Evolutionary conservation across 2,329 filamentous ascomycete genomes (phyloP), one percentile per base, ranked within the genome.

Genomic region (Colletotrichum orchidophilum): DNA sequence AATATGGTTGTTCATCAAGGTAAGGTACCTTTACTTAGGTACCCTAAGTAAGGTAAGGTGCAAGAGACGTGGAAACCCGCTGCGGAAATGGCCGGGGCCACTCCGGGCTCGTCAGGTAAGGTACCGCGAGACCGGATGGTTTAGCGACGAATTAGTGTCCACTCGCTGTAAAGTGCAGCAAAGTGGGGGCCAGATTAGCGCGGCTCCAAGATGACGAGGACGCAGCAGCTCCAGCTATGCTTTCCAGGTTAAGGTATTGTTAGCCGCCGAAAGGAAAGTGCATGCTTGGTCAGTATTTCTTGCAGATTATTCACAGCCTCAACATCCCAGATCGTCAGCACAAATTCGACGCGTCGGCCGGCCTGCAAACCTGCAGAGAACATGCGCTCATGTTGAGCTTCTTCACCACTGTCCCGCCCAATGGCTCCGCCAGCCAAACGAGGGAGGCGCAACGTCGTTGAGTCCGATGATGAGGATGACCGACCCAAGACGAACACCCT

Each of bases 391-490:
- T 71, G 69, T 71, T 69, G 66, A 71, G 24, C n/a, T 39, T 33
- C 29, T 24, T 46, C 35, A 46, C 6, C 39, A 58, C 29, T 29
- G 33, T 61, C 39, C 26, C 2, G 21, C 42, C 75, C 81, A 75
- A 90, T 90, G 88, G 86, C 87, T 76, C 87, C 87, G 80, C 85
- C 87, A 73, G 82, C 87, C 78, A 89, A 89, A 82, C 87, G 89
- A 79, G 87, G 86, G 75, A 88, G 85, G 83, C 87, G 86, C 75
- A 90, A 87, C 78, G 80, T 87, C 76, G 79, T 89, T 72, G 83
- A 85, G 62, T 84, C 83, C 54, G 86, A 87, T 63, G 84, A 87
- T 73, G 85, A 88, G 74, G 81, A 83, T 35, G 84, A 87, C 64
- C 53, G 75, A n/a, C 75, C 76, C 12, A 76, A 79, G 54, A 75